Evolutionary conservation across 306 rosid species (phyloP).

Genomic region (Cicer pinnatifidum): DNA sequence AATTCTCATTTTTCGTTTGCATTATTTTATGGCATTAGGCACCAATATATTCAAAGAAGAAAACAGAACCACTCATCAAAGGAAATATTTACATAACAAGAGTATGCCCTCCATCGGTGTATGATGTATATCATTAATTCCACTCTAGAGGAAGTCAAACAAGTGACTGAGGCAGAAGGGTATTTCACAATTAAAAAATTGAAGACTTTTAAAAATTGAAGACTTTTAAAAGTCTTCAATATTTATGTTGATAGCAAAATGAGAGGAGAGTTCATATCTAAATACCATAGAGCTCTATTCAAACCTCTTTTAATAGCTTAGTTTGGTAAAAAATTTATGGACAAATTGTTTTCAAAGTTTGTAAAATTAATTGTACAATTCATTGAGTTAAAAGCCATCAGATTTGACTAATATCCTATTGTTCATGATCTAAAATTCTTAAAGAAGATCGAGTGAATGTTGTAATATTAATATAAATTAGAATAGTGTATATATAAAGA

Average conservation of each 20-base stretch:
- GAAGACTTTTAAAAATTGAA: too few species aligned
- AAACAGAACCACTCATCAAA: conserved; percentile 29
- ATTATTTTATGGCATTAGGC: conserved; percentile 25
- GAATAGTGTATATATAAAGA: not conserved
- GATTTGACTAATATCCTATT: too few species aligned
- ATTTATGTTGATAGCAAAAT: too few species aligned
- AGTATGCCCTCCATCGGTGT: conserved; percentile 42
- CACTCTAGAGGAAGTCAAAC: too few species aligned
- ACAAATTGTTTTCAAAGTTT: conserved; percentile 51
- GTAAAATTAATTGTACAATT: conserved; percentile 19
- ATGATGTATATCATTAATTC: conserved; percentile 42
- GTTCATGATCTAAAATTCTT: too few species aligned
- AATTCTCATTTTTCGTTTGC: too few species aligned
- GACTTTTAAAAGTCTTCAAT: too few species aligned
- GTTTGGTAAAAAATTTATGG: conserved; percentile 48
- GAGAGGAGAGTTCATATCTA: too few species aligned
- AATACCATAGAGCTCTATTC: not conserved
- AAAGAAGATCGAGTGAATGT: not conserved
- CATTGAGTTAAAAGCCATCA: not conserved
- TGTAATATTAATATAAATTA: not conserved
- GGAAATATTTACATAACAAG: conserved; percentile 35
- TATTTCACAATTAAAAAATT: too few species aligned
- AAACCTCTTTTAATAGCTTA: conserved; percentile 50
- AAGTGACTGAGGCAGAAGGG: too few species aligned
- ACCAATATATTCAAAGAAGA: conserved; percentile 19